phyloP scores from a whole-genome alignment of 805 yeast genomes.

The Candida ipomoeae region DNA sequence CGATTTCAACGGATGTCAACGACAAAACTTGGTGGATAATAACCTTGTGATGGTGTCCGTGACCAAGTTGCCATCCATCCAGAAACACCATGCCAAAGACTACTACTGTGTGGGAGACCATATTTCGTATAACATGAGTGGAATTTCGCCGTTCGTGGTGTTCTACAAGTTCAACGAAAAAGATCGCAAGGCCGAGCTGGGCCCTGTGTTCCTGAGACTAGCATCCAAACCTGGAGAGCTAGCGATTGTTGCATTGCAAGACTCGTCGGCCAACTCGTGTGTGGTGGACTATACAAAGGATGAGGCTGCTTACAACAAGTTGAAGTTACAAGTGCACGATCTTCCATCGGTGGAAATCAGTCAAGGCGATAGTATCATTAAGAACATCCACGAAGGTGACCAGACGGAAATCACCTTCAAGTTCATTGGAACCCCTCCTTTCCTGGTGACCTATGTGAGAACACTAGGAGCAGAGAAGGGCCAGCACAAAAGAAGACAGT shows the following conservation, averaged over 20 bases:
- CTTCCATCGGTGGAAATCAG: slow-evolving; percentile 76
- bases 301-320: slow-evolving; percentile 29
- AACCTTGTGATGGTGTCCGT: slow-evolving; percentile 53
- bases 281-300: slow-evolving; percentile 49
- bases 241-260: slow-evolving; percentile 62
- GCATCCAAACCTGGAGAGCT: slow-evolving; percentile 83
- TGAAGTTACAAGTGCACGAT: slow-evolving; percentile 38
- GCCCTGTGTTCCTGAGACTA: slow-evolving; percentile 50
- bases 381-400: slow-evolving; percentile 92
- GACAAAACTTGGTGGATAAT: slow-evolving; percentile 31
- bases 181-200: slow-evolving; percentile 53
- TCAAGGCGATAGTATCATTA: slow-evolving; percentile 70
- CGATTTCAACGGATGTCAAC: slow-evolving; percentile 70
- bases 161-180: slow-evolving; percentile 68
- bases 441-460: slow-evolving; percentile 78
- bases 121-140: slow-evolving; percentile 68
- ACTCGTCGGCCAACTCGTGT: slow-evolving; percentile 70
- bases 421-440: slow-evolving; percentile 88
- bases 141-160: slow-evolving; percentile 75
- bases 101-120: slow-evolving; percentile 93
- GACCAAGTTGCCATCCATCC: slow-evolving; percentile 73
- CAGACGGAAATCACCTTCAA: slow-evolving; percentile 81
- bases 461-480: slow-evolving; percentile 42
- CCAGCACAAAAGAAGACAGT: slow-evolving; percentile 11
- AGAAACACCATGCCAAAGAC: slow-evolving; percentile 18